Evolutionary conservation across 2,329 filamentous ascomycete genomes (phyloP), one percentile per base, ranked within the genome.

Genomic region (Nannizziopsis arthrosporioides): DNA sequence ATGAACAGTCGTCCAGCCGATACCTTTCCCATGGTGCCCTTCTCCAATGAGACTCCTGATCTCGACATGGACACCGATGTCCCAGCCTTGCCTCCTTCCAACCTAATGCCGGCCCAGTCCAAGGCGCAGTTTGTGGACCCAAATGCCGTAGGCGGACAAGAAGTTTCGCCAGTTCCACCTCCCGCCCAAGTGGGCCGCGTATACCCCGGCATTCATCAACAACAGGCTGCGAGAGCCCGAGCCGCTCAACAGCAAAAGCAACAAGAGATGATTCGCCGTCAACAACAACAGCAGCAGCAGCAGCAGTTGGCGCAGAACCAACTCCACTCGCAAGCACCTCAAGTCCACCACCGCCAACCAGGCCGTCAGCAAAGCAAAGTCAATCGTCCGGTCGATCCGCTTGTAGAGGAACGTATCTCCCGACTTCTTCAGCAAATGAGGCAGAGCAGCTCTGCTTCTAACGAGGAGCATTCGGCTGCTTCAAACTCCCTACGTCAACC

Each of bases 131-230:
- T 78, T 55, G 69, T 93, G 55, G 82, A 93, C 66, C 85, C 87
- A 1, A 85, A 76, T 63, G 78, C 76, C 49, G 80, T 92, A 53
- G 78, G 73, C 44, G 72, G 73, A 42, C 74, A 84, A 61, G 80
- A 84, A 57, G 70, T 79, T 54, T 65, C 67, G 27, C 70, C 73
- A 44, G 63, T 68, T 64, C 58, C 69, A 66, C 61, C 75, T 67
- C 42, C 69, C 71, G 50, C 77, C 52, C 70, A 75, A 32, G 75
- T 81, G 45, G 83, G 85, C 55, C 81, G 88, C 55, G 81, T 93
- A 57, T 95, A 86, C 73, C 90, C 90, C 10, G 90, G 89, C 46
- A 92, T 94, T 76, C 90, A 96, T 69, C 86, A 88, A 60, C 87
- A 89, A 63, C 80, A 84, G 67, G 88, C 87, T 43, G 85, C 85